phyloP scores from a whole-genome alignment of 768 basidiomycete species.

The Mycena kentingensis region DNA sequence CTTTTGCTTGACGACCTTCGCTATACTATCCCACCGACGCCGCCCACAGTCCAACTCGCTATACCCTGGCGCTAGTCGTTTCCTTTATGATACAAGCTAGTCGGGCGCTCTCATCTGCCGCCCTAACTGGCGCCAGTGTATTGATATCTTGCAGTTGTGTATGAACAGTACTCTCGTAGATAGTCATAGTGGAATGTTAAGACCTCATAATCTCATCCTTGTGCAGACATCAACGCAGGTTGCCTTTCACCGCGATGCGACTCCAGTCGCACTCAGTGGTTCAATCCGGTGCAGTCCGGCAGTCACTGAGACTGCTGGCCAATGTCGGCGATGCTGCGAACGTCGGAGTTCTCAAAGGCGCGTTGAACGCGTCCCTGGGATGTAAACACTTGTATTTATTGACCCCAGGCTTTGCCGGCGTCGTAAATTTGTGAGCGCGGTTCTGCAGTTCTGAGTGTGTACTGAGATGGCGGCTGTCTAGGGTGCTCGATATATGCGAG shows the following conservation, averaged over 20 bases:
- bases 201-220: neutral
- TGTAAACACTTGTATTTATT: neutral
- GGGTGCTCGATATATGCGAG: conserved; percentile 21
- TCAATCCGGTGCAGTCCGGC: conserved; percentile 11
- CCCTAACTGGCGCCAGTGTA: neutral
- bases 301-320: conserved; percentile 9
- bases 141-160: conserved; percentile 1
- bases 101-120: neutral
- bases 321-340: conserved; percentile 17
- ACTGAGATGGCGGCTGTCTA: conserved; percentile 1
- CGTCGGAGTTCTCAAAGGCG: conserved; percentile 16
- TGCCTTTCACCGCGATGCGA: no score
- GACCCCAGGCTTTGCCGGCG: conserved; percentile 17
- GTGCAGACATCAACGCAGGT: no score
- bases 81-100: neutral
- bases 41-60: neutral
- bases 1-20: conserved; percentile 7
- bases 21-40: conserved; percentile 11
- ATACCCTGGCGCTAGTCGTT: neutral
- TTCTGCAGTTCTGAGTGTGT: neutral
- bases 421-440: conserved; percentile 16
- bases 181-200: neutral
- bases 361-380: neutral
- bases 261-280: conserved; percentile 8
- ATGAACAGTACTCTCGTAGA: neutral